Evolutionary conservation across 2,329 filamentous ascomycete species (phyloP), one percentile per base, ranked within the genome.

Genomic region (Penicillium sp.): DNA sequence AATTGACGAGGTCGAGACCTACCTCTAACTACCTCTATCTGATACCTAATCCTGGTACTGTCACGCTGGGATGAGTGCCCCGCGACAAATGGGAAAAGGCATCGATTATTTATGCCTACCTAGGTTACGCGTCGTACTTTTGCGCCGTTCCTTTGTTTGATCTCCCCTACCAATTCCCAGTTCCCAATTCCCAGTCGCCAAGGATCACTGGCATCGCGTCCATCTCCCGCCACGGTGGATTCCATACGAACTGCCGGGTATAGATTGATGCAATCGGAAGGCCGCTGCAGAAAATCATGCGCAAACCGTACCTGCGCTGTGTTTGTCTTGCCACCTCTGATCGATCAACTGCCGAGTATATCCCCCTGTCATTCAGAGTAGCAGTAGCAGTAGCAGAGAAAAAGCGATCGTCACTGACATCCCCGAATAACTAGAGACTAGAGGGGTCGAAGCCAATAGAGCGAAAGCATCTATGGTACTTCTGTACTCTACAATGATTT

Each of bases 101-200:
- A 12, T 54, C 56, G 54, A 51, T 24, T 39, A 46, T 35, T 47
- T 43, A 25, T 53, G 8, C 52, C 49, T 20, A 13, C 40, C 46
- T 24, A 20, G 48, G 55, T 48, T 60, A 59, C 50, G 44, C 40
- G 46, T 38, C 43, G 58, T 59, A 60, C 56, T 56, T 59, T 56
- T 47, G 18, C 29, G 4, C 31, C 27, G 42, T 10, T 42, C 45
- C 42, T 45, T 39, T 39, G 20, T 39, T 39, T 37, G 33, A 9
- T 9, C 3, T 3, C 15, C 3, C 15, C 18, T 8, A 3, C 38
- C 37, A 12, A 24, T 20, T 23, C 33, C 38, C 37, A 12, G 13
- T 20, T 23, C 33, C 33, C 33, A 20, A 4, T 12, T 2, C 20
- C 20, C 20, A 23, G 20, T 23, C 20, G 20, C 20, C 20, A 23